Evolutionary conservation across 2,329 filamentous ascomycete species (phyloP).

Genomic region (Taxawa tesnikishii): DNA sequence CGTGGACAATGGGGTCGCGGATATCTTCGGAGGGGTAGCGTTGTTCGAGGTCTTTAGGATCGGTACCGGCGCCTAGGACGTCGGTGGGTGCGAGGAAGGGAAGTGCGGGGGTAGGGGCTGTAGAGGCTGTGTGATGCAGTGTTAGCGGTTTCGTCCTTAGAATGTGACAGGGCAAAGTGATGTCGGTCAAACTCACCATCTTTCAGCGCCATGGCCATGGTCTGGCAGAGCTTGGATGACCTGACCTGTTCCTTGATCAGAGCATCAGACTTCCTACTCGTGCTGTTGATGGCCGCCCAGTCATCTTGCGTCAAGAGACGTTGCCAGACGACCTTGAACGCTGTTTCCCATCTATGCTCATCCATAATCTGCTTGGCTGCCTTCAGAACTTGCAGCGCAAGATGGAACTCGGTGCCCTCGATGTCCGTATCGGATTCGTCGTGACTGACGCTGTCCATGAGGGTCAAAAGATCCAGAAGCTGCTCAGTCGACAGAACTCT

Average conservation of each 20-base stretch:
- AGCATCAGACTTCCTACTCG: conserved; percentile 58
- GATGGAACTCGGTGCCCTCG: conserved; percentile 54
- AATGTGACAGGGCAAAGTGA: background rate
- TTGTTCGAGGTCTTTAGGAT: conserved; percentile 45
- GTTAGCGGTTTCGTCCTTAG: conserved; percentile 16
- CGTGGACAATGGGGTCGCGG: conserved; percentile 54
- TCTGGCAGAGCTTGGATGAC: conserved; percentile 29
- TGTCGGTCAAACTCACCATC: conserved; percentile 44
- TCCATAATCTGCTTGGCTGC: conserved; percentile 40
- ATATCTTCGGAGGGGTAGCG: conserved; percentile 43
- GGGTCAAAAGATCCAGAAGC: conserved; percentile 65
- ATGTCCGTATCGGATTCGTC: conserved; percentile 34
- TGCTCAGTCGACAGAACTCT: conserved; percentile 49
- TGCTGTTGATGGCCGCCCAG: conserved; percentile 71
- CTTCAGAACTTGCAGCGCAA: conserved; percentile 51
- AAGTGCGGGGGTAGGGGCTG: conserved; percentile 10
- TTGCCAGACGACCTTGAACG: conserved; percentile 67
- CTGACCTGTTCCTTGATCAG: conserved; percentile 50
- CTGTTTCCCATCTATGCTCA: conserved; percentile 42
- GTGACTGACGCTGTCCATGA: conserved; percentile 49
- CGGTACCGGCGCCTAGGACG: conserved; percentile 41
- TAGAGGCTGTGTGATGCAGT: conserved; percentile 1
- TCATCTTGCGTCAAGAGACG: conserved; percentile 73
- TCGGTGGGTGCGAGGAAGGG: conserved; percentile 15
- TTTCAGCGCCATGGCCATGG: conserved; percentile 41